Percentiles rank a stretch among this genome's conserved stretches.
Evolutionary conservation across 1,284 basidiomycete species (phyloP).

Genomic region (Cutaneotrichosporon cyanovorans): DNA sequence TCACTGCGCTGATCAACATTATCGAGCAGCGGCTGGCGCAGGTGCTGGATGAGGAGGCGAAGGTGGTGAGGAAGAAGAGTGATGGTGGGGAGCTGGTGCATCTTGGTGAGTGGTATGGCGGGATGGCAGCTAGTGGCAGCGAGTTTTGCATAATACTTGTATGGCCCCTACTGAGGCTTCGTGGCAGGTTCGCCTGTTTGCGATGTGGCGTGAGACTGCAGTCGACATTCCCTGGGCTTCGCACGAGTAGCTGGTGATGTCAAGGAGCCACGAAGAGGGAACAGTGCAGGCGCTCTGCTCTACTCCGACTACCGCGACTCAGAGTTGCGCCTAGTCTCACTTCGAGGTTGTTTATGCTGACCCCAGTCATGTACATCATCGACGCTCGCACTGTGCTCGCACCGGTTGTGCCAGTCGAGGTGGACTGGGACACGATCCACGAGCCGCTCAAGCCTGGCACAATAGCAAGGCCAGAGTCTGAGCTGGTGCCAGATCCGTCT

Average conservation of each 20-base stretch:
- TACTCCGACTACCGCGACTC: background rate
- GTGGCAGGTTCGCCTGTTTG: too few species aligned
- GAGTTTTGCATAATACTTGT: too few species aligned
- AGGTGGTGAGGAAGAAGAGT: slow-evolving; percentile 30
- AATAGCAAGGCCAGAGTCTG: slow-evolving; percentile 6
- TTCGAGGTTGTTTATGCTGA: background rate
- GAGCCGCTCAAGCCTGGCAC: slow-evolving; percentile 7
- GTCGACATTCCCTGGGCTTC: too few species aligned
- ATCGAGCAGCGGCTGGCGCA: slow-evolving; percentile 35
- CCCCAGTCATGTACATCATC: slow-evolving; percentile 37
- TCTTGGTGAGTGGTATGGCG: slow-evolving; percentile 25
- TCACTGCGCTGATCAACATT: slow-evolving; percentile 27
- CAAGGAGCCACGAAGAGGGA: too few species aligned
- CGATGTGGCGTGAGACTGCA: too few species aligned
- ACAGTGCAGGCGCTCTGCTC: too few species aligned
- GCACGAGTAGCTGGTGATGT: too few species aligned
- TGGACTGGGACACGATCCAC: slow-evolving; percentile 15
- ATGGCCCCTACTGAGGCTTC: too few species aligned
- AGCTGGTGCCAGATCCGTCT: slow-evolving; percentile 6
- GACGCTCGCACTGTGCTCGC: slow-evolving; percentile 32
- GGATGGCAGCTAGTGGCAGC: too few species aligned
- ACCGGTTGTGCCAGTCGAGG: slow-evolving; percentile 6
- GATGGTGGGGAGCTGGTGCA: slow-evolving; percentile 36
- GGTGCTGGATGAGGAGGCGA: slow-evolving; percentile 35
- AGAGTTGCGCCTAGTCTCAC: background rate